These are phyloP conservation scores for Starmerella powellii DNA, from an alignment of 805 yeast genomes.

Conservation along the genomic window DNA sequence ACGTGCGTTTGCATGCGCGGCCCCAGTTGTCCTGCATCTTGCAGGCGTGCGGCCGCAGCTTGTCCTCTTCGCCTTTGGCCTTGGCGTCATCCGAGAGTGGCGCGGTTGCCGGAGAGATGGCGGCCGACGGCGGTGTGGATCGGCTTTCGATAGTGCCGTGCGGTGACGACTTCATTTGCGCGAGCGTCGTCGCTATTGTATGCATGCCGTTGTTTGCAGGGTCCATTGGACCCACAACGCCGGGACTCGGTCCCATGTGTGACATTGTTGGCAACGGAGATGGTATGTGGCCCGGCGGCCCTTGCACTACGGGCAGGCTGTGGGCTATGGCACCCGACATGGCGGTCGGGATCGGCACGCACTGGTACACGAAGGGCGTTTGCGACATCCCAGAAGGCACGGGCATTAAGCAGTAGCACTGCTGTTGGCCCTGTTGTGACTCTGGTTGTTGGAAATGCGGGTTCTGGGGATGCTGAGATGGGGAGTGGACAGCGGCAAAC, in stretches of 20 bases:
- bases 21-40: slow-evolving; percentile 14
- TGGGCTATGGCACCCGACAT: background rate
- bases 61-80: background rate
- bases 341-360: slow-evolving; percentile 1
- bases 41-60: slow-evolving; percentile 9
- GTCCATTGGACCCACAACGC: background rate
- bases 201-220: background rate
- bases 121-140: no score
- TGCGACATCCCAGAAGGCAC: slow-evolving; percentile 13
- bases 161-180: slow-evolving; percentile 5
- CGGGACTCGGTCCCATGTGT: background rate
- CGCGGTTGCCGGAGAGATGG: background rate
- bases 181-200: slow-evolving; percentile 6
- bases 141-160: no score
- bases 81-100: no score
- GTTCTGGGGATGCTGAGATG: no score
- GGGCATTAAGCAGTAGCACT: slow-evolving; percentile 11
- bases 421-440: background rate
- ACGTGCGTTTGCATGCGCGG: slow-evolving; percentile 53
- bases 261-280: no score
- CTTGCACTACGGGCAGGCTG: background rate
- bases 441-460: no score
- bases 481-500: no score
- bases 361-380: slow-evolving; percentile 7
- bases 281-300: no score